Conservation (phyloP, 2,329 filamentous ascomycete genomes). For the Penicillium sp. region DNA sequence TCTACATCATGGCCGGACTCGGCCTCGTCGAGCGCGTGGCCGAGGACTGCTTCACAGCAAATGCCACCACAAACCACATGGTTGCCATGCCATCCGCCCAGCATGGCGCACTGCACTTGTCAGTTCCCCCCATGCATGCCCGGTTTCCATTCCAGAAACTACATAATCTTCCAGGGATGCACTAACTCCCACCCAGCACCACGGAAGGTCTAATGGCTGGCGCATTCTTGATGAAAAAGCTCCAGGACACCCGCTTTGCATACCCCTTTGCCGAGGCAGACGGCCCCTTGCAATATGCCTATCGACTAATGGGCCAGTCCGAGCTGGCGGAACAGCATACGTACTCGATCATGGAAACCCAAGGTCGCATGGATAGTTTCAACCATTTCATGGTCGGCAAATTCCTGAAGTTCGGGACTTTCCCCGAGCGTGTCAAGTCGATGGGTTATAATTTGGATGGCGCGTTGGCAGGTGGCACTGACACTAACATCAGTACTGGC, state of each 20-base stretch:
- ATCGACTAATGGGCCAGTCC: slow-evolving; percentile 33
- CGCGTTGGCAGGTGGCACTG: slow-evolving; percentile 14
- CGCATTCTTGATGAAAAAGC: slow-evolving; percentile 39
- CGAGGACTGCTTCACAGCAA: slow-evolving; percentile 34
- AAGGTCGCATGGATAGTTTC: slow-evolving; percentile 42
- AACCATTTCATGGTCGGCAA: slow-evolving; percentile 44
- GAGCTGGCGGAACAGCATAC: slow-evolving; percentile 34
- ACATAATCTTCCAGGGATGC: background rate
- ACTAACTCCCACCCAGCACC: slow-evolving; percentile 20
- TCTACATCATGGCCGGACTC: slow-evolving; percentile 40
- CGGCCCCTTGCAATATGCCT: slow-evolving; percentile 38
- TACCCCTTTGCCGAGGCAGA: slow-evolving; percentile 39
- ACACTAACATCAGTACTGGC: slow-evolving; percentile 6
- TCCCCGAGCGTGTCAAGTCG: slow-evolving; percentile 32
- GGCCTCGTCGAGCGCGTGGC: slow-evolving; percentile 35
- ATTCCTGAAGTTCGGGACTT: slow-evolving; percentile 36
- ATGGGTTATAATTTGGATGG: slow-evolving; percentile 36
- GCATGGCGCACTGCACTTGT: slow-evolving; percentile 43
- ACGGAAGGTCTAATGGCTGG: slow-evolving; percentile 38
- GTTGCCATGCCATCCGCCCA: slow-evolving; percentile 35
- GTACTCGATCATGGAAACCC: slow-evolving; percentile 38
- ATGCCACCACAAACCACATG: slow-evolving; percentile 38
- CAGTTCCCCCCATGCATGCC: slow-evolving; percentile 8
- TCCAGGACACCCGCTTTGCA: slow-evolving; percentile 34
- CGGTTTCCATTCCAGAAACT: background rate